phyloP scores from a whole-genome alignment of 257 asterid species.

The Primulina huaijiensis region DNA sequence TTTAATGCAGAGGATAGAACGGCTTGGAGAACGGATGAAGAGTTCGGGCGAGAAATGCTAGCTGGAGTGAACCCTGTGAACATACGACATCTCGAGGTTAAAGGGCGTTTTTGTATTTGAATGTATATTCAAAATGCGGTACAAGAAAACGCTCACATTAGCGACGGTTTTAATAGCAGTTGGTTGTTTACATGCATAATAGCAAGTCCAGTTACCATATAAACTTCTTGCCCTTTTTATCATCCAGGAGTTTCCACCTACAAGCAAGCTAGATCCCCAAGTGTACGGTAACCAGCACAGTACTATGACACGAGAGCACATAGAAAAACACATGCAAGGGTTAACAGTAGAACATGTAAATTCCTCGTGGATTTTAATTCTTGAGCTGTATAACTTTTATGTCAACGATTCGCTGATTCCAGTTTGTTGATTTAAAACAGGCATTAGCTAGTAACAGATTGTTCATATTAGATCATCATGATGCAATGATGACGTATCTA shows the following conservation, averaged over 20 bases:
- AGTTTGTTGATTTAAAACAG: constrained; percentile 31
- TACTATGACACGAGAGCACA: constrained; percentile 47
- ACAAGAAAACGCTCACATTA: no score
- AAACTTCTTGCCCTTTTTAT: not conserved
- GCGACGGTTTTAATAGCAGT: no score
- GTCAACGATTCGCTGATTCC: not conserved
- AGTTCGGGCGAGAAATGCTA: constrained; percentile 88
- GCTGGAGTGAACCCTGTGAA: constrained; percentile 93
- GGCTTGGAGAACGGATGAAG: constrained; percentile 96
- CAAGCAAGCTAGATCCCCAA: constrained; percentile 52
- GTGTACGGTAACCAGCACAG: constrained; percentile 68
- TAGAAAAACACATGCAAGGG: constrained; percentile 65
- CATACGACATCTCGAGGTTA: constrained; percentile 62
- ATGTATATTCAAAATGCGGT: no score
- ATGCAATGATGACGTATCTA: constrained; percentile 75
- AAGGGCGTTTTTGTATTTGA: not conserved
- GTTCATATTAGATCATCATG: constrained; percentile 86
- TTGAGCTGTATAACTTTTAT: no score
- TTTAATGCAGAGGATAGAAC: constrained; percentile 60
- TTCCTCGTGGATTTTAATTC: constrained; percentile 12
- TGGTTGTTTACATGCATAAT: no score
- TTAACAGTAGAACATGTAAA: constrained; percentile 57
- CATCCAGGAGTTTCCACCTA: constrained; percentile 78
- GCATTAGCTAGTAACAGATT: constrained; percentile 47
- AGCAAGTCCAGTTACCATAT: no score